A percentile compares a stretch with the other conserved stretches of the same genome.
These are phyloP conservation scores for Apiospora sp. DNA, from an alignment of 2,329 filamentous ascomycete genomes.

Conservation along the genomic window DNA sequence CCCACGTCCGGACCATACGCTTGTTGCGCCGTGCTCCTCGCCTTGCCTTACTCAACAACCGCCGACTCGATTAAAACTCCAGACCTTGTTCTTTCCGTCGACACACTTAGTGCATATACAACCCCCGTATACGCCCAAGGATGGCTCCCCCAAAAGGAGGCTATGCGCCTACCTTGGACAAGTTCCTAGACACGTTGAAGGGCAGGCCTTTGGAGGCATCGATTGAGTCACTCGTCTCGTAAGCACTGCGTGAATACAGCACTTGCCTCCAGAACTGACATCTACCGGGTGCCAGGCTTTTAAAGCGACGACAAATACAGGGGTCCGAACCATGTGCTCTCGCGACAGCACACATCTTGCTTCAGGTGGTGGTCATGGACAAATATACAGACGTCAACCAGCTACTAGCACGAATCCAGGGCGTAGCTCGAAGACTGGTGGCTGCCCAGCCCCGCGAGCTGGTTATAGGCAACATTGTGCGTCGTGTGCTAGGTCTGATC, in stretches of 20 bases:
- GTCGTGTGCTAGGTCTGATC: slow-evolving; percentile 88
- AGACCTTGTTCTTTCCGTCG: slow-evolving; percentile 26
- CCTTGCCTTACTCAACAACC: slow-evolving; percentile 25
- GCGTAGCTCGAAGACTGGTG: slow-evolving; percentile 79
- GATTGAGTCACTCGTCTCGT: slow-evolving; percentile 86
- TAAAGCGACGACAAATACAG: slow-evolving; percentile 90
- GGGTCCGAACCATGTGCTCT: slow-evolving; percentile 89
- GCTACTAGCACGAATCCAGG: slow-evolving; percentile 81
- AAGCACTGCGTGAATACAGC: slow-evolving; percentile 41
- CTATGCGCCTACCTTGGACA: slow-evolving; percentile 76
- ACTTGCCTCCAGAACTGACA: slow-evolving; percentile 4
- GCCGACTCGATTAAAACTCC: slow-evolving; percentile 25
- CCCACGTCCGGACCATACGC: not conserved
- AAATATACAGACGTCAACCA: slow-evolving; percentile 80
- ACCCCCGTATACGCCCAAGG: slow-evolving; percentile 19
- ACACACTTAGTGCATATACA: not conserved
- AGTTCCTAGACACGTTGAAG: slow-evolving; percentile 82
- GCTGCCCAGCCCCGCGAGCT: slow-evolving; percentile 89
- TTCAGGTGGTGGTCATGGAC: slow-evolving; percentile 83
- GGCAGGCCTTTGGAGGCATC: slow-evolving; percentile 79
- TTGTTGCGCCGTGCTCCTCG: slow-evolving; percentile 8
- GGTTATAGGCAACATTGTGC: slow-evolving; percentile 92
- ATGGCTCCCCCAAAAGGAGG: slow-evolving; percentile 67
- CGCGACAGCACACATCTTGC: slow-evolving; percentile 87
- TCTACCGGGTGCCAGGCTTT: slow-evolving; percentile 63